Base-by-base conservation (phyloP, 1,284 basidiomycete genomes). In the Moniliella sp. region DNA sequence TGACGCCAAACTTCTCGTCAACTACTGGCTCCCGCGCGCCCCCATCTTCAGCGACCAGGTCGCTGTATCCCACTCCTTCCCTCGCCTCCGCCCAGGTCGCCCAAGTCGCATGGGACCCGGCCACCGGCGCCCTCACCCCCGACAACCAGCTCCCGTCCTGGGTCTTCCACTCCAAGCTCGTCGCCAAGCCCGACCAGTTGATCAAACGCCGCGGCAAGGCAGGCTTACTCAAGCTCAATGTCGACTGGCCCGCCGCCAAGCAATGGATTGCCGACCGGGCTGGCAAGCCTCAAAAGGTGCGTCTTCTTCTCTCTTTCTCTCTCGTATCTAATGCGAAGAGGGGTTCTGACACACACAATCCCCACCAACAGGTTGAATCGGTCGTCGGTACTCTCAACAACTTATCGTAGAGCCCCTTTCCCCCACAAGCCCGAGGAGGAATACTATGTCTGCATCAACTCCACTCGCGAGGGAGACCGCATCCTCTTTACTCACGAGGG, bases 141-240 rank as follows among this genome's bases (percentile, higher is more conserved):
- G 77, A 77, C 44, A 68, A 65, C 32, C 68, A 73, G 53, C 69
- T 83, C 39, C 78, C 78, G 28, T 63, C 69, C 43, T 82, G 86
- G 86, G 79, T 94, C 16, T 42, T 45, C 34, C 48, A 27, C 11
- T 44, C 45, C 37, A 59, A 59, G 48, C 48, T 61, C 32, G 58
- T 61, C 25, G 58, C 55, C 31, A 61, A 61, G 46, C 58, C 58
- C 35, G 91, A 97, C 67, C 86, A 94, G 67, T 76, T 97, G 63
- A 94, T 97, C 73, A 97, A 97, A 70, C 79, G 88, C 54, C 78
- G 91, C 50, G 91, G 91, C 53, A 97, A 97, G 73, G 83, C 84
- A 18, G 88, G 88, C 47, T 72, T 97, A 15, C 73, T 97, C 44
- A 50, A 57, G 54, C 71, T 97, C 48, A 94, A 94, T 74, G 86